Evolutionary conservation across 441 rosid genomes (phyloP).

Genomic region (Sinapis alba): DNA sequence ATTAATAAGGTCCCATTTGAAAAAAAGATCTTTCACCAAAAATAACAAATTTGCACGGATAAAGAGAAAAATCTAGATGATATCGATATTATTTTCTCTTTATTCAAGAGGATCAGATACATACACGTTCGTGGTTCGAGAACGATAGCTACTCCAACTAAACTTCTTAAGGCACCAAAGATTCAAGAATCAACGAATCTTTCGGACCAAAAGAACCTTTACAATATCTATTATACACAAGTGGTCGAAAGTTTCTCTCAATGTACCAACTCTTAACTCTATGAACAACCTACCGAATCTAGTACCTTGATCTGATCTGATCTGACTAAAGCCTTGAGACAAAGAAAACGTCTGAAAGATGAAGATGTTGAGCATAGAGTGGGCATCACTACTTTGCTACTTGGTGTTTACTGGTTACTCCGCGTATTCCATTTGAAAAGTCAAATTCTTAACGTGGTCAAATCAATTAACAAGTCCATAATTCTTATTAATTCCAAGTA

Average conservation of each 20-base stretch:
- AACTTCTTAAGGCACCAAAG: neutral
- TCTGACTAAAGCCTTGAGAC: constrained; percentile 36
- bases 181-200: constrained; percentile 35
- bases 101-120: constrained; percentile 29
- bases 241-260: neutral
- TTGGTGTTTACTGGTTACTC: no score
- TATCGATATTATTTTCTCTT: neutral
- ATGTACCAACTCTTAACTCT: constrained; percentile 16
- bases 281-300: constrained; percentile 29
- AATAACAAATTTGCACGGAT: constrained; percentile 33
- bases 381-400: no score
- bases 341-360: constrained; percentile 32
- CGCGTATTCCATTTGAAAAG: no score
- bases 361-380: no score
- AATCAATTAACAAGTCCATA: no score
- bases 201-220: constrained; percentile 25
- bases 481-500: no score
- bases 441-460: no score
- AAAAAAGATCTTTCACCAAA: constrained; percentile 19
- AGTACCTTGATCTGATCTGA: constrained; percentile 35
- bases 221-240: constrained; percentile 23
- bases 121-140: constrained; percentile 37
- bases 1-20: constrained; percentile 30
- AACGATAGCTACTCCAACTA: constrained; percentile 20
- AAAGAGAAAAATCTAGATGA: constrained; percentile 1